Conservation (phyloP, 192 early-diverging fungal species). For the Coemansia sp. region DNA sequence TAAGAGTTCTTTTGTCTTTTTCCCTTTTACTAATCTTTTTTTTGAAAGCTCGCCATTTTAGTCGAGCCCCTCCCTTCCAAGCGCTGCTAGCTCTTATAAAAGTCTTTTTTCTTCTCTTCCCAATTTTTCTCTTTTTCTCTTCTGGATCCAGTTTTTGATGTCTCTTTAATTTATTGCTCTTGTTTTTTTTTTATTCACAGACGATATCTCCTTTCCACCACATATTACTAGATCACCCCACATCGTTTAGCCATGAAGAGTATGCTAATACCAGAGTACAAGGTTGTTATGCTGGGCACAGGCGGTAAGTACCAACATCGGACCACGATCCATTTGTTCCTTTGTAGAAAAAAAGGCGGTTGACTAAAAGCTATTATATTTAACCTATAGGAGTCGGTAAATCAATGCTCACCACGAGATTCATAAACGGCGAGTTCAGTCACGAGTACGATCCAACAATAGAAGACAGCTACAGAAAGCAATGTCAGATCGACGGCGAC, state of each 20-base stretch:
- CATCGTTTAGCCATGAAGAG: constrained; percentile 42
- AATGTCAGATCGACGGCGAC: constrained; percentile 78
- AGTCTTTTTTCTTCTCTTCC: not conserved
- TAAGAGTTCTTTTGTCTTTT: not conserved
- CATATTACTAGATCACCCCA: not conserved
- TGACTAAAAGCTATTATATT: not conserved
- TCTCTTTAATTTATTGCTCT: constrained; percentile 11
- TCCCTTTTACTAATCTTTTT: not conserved
- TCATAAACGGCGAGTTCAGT: constrained; percentile 89
- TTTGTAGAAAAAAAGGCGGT: not conserved
- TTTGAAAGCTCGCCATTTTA: not conserved
- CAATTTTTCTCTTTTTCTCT: constrained; percentile 6
- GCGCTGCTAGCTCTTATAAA: not conserved
- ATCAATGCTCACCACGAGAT: constrained; percentile 89
- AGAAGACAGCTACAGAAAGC: constrained; percentile 86
- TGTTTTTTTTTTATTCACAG: constrained; percentile 1
- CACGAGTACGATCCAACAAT: constrained; percentile 96
- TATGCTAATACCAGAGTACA: constrained; percentile 74
- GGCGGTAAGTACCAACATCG: constrained; percentile 63
- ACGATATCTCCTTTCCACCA: constrained; percentile 4
- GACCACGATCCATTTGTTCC: not conserved
- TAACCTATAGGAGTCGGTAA: constrained; percentile 65
- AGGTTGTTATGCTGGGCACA: constrained; percentile 91
- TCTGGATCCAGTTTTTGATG: not conserved
- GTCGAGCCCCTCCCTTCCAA: not conserved